These are phyloP conservation scores for Plectosphaerella plurivora DNA, from an alignment of 2,329 filamentous ascomycete species.

Conservation along the genomic window DNA sequence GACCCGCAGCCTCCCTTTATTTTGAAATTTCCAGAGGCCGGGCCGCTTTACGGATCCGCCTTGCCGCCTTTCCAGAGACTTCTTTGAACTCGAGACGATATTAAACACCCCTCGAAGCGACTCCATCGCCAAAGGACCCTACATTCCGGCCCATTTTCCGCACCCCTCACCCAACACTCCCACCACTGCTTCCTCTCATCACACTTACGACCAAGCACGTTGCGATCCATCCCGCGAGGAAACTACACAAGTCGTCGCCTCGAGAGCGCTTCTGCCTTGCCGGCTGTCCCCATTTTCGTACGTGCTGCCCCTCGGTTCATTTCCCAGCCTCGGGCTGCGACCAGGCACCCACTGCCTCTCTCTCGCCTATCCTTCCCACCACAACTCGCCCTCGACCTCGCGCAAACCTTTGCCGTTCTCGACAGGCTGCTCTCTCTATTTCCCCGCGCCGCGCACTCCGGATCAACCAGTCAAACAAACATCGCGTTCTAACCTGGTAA, in stretches of 20 bases:
- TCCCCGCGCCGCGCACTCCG: too few relatives aligned
- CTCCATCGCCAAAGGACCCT: neutral
- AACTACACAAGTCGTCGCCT: too few relatives aligned
- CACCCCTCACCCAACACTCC: neutral
- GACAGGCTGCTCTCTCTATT: too few relatives aligned
- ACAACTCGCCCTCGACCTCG: neutral
- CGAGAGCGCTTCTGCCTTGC: too few relatives aligned
- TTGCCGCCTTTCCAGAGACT: slow-evolving; percentile 2
- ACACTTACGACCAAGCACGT: neutral
- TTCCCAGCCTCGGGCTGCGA: neutral
- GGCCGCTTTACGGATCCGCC: slow-evolving; percentile 3
- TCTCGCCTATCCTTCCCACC: neutral
- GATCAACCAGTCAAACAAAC: neutral
- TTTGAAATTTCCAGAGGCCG: slow-evolving; percentile 13
- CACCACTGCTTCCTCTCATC: neutral
- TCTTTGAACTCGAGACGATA: neutral
- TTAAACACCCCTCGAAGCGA: neutral
- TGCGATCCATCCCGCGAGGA: neutral
- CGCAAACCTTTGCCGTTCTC: neutral
- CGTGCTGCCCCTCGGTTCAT: neutral
- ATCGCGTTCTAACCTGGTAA: neutral
- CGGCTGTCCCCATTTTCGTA: too few relatives aligned
- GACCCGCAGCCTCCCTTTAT: slow-evolving; percentile 15
- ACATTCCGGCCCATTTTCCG: neutral
- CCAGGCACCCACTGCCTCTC: neutral